Evolutionary conservation across 441 rosid genomes (phyloP), one percentile per base, ranked within the genome.

Genomic region (Melastoma candidum): DNA sequence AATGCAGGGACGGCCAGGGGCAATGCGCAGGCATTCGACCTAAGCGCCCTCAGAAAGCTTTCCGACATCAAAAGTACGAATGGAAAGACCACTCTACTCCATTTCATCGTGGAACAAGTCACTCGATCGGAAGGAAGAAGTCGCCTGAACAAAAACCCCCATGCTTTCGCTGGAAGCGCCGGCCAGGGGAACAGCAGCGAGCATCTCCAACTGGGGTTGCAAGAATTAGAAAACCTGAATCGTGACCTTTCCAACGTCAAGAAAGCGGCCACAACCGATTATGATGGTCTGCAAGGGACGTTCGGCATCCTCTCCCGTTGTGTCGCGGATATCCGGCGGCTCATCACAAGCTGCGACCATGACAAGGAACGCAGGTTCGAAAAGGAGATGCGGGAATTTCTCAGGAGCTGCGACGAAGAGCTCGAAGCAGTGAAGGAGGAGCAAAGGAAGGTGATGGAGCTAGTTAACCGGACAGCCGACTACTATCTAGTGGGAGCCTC

Each of bases 1-100:
- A 59, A 59, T 26, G 22, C 22, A 17, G 22, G 22, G 22, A 17
- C 22, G 22, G 22, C 22, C 22, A 17, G 22, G 22, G 22, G 22
- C 22, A 17, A 17, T 17, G 22, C 22, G 2, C 63, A 51, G 29
- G 63, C 50, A 44, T 59, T 59, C 57, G 52, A 51, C 44, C 27
- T 51, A 47, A 59, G 47, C 9, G 57, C 57, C 47, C 57, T 59
- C 11, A 56, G 50, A 12, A 51, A 59, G 49, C 55, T 59, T 26
- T 51, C 54, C 10, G 50, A 59, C 44, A 29, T 51, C 12, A 59
- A 59, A 22, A 59, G 63, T 46, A 50, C 44, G 1, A 56, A 59
- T 45, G 63, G 63, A 27, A 59, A 45, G 51, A 59, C 63, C 25
- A 59, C 63, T 17, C 57, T 59, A 7, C 63, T 59, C 50, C 63